A percentile compares a stretch with the other conserved stretches of the same genome.
These are phyloP conservation scores for Colletotrichum tropicale DNA, from an alignment of 2,329 filamentous ascomycete genomes.

Conservation along the genomic window DNA sequence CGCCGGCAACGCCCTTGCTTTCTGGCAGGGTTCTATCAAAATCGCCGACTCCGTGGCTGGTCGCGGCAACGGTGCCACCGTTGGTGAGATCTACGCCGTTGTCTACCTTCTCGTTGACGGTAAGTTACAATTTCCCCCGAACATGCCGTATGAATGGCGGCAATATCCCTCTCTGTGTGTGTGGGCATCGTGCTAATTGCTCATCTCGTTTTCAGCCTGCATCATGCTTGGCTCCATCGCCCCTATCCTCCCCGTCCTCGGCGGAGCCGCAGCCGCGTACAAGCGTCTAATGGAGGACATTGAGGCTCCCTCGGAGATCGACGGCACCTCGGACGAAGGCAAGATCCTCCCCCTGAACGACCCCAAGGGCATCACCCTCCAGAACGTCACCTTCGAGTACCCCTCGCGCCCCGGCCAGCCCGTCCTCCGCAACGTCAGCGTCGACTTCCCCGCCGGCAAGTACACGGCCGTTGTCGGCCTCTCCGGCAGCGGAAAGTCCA, in stretches of 20 bases:
- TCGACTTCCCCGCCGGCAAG: slow-evolving; percentile 38
- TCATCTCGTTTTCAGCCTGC: slow-evolving; percentile 38
- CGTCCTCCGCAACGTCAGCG: slow-evolving; percentile 37
- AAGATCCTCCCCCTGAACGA: slow-evolving; percentile 49
- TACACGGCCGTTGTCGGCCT: slow-evolving; percentile 56
- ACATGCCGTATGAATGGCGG: neutral
- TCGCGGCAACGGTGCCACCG: slow-evolving; percentile 37
- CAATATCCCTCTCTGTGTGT: neutral
- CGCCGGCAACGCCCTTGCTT: slow-evolving; percentile 66
- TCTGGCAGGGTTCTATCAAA: slow-evolving; percentile 64
- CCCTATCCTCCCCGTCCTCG: slow-evolving; percentile 62
- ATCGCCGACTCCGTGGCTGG: slow-evolving; percentile 32
- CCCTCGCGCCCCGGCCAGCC: slow-evolving; percentile 36
- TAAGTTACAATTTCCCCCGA: slow-evolving; percentile 10
- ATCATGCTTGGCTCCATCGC: slow-evolving; percentile 64
- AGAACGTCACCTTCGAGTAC: slow-evolving; percentile 41
- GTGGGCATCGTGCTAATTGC: slow-evolving; percentile 19
- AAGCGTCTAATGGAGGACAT: slow-evolving; percentile 59
- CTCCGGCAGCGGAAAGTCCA: slow-evolving; percentile 55
- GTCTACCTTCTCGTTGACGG: slow-evolving; percentile 60
- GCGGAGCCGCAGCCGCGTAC: slow-evolving; percentile 57
- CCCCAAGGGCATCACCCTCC: slow-evolving; percentile 46
- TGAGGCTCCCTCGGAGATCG: slow-evolving; percentile 47
- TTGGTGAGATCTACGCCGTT: slow-evolving; percentile 58
- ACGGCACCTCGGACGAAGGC: slow-evolving; percentile 33